Conservation (phyloP, 345 rosid species). For the Ricinus communis region DNA sequence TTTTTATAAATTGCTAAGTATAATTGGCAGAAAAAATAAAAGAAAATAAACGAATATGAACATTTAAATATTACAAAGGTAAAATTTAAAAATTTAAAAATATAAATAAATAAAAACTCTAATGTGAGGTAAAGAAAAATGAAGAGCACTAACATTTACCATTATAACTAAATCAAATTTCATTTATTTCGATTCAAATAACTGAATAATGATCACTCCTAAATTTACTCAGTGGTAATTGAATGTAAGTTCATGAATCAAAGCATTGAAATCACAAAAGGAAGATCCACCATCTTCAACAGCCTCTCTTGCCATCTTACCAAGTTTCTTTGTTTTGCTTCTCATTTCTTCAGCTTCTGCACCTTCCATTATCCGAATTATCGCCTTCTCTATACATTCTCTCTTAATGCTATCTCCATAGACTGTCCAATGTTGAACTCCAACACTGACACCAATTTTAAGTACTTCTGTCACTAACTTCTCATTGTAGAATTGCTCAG, state of each 20-base stretch:
- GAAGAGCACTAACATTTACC: too few relatives aligned
- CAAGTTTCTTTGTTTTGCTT: constrained; percentile 14
- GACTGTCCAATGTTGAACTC: constrained; percentile 16
- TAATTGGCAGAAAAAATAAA: too few relatives aligned
- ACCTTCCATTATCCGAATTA: constrained; percentile 25
- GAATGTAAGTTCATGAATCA: constrained; percentile 26
- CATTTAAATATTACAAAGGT: too few relatives aligned
- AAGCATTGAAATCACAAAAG: constrained; percentile 18
- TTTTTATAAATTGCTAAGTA: too few relatives aligned
- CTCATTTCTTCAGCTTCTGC: constrained; percentile 16
- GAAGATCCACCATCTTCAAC: constrained; percentile 41
- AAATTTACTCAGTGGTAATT: too few relatives aligned
- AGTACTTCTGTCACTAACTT: constrained; percentile 33
- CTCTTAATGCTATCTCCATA: constrained; percentile 22
- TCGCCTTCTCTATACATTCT: constrained; percentile 33
- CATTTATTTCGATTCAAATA: too few relatives aligned
- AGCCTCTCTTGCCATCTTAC: constrained; percentile 26
- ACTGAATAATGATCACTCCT: too few relatives aligned
- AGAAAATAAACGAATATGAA: too few relatives aligned
- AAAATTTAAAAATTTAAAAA: too few relatives aligned
- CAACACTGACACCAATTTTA: constrained; percentile 27
- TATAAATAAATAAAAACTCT: too few relatives aligned
- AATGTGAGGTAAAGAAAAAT: too few relatives aligned
- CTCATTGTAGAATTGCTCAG: constrained; percentile 44
- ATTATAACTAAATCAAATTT: too few relatives aligned